phyloP scores from a whole-genome alignment of 2,329 filamentous ascomycete species.

The Shiraia bambusicola region DNA sequence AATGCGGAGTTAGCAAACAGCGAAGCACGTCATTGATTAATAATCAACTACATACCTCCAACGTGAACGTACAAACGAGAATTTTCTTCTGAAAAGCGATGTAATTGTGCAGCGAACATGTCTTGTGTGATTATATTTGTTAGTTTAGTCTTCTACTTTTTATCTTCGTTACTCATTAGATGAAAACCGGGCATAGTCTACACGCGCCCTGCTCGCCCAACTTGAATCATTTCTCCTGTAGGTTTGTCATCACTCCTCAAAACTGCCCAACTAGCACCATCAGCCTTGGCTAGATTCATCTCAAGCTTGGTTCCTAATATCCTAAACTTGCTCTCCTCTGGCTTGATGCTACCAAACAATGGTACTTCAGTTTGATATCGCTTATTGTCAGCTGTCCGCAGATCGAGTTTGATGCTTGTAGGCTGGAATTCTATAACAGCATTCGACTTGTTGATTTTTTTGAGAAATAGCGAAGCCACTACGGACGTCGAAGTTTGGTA shows the following conservation, averaged over 20 bases:
- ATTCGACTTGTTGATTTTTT: slow-evolving; percentile 87
- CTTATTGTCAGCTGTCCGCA: slow-evolving; percentile 85
- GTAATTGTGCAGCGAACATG: neutral
- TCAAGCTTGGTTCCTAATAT: slow-evolving; percentile 90
- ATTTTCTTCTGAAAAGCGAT: neutral
- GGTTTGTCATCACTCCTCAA: slow-evolving; percentile 74
- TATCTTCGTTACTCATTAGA: slow-evolving; percentile 7
- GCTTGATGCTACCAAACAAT: slow-evolving; percentile 75
- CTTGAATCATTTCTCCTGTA: slow-evolving; percentile 81
- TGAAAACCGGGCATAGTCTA: slow-evolving; percentile 6
- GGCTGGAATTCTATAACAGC: slow-evolving; percentile 71
- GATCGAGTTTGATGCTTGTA: slow-evolving; percentile 69
- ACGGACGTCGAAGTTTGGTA: slow-evolving; percentile 87
- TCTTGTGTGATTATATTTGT: neutral
- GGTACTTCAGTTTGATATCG: slow-evolving; percentile 73
- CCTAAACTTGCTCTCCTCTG: slow-evolving; percentile 73
- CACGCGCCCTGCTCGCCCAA: slow-evolving; percentile 69
- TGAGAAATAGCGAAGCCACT: slow-evolving; percentile 90
- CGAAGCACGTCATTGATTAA: slow-evolving; percentile 30
- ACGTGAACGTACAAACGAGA: neutral
- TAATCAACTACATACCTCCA: slow-evolving; percentile 20
- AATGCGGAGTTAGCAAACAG: slow-evolving; percentile 22
- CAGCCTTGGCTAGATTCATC: slow-evolving; percentile 70
- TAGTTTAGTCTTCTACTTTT: slow-evolving; percentile 1
- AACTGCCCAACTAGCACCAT: slow-evolving; percentile 81